These are phyloP conservation scores for Citrus australasica DNA, from an alignment of 345 rosid species.

Conservation along the genomic window DNA sequence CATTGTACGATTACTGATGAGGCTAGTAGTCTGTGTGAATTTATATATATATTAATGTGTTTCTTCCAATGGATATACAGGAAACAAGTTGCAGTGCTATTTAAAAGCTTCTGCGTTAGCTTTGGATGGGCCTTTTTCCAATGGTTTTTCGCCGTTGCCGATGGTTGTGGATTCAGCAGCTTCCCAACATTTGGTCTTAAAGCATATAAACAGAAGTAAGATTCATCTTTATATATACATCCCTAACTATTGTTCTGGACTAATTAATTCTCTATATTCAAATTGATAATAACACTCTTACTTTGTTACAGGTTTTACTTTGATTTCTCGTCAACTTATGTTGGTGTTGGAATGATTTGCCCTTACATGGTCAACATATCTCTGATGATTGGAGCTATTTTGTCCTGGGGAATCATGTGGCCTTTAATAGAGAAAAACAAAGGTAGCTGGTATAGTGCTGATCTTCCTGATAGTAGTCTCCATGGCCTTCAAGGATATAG, in stretches of 20 bases:
- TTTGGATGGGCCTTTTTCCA: constrained; percentile 59
- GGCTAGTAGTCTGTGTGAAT: too few relatives aligned
- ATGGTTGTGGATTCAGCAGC: constrained; percentile 66
- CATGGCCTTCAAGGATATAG: constrained; percentile 81
- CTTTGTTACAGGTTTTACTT: constrained; percentile 60
- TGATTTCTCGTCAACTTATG: constrained; percentile 84
- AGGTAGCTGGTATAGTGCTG: constrained; percentile 71
- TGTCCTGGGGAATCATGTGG: constrained; percentile 94
- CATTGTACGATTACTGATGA: too few relatives aligned
- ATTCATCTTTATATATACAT: too few relatives aligned
- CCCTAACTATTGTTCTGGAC: too few relatives aligned
- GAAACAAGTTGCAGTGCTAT: constrained; percentile 52
- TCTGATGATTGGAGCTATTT: constrained; percentile 65
- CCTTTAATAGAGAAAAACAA: constrained; percentile 58
- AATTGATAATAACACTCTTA: not conserved
- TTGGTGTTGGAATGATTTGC: constrained; percentile 94
- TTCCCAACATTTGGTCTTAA: constrained; percentile 78
- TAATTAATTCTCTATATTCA: too few relatives aligned
- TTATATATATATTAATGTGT: not conserved
- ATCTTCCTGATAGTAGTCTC: constrained; percentile 44
- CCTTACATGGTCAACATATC: constrained; percentile 84
- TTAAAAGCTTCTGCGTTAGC: constrained; percentile 43
- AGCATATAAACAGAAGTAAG: constrained; percentile 57
- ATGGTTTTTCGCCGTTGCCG: constrained; percentile 58
- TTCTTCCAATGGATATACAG: constrained; percentile 14